Evolutionary conservation across 768 basidiomycete species (phyloP).

Genomic region (Calvatia gigantea): DNA sequence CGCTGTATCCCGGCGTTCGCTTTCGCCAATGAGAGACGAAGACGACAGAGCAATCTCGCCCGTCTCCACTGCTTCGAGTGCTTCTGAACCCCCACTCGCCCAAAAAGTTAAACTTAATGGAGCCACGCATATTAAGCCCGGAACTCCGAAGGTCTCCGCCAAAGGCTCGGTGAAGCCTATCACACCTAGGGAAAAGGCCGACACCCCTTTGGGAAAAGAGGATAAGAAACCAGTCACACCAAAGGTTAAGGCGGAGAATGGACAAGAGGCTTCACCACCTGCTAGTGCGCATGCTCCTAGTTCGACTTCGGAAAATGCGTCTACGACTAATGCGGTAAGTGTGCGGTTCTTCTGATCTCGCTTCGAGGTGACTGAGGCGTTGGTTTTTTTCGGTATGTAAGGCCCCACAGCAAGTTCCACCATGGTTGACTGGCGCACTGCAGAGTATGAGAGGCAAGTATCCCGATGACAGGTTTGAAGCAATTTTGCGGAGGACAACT

Average conservation of each 20-base stretch:
- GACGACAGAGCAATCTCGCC: slow-evolving; percentile 67
- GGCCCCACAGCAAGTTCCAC: slow-evolving; percentile 44
- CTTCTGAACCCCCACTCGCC: slow-evolving; percentile 71
- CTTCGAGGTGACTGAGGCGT: neutral
- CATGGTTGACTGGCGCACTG: slow-evolving; percentile 72
- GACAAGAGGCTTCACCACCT: slow-evolving; percentile 6
- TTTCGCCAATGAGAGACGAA: slow-evolving; percentile 25
- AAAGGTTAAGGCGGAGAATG: slow-evolving; percentile 8
- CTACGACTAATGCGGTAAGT: slow-evolving; percentile 12
- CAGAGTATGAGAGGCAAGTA: slow-evolving; percentile 67
- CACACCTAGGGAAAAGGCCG: slow-evolving; percentile 9
- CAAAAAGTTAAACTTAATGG: slow-evolving; percentile 64
- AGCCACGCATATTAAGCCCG: slow-evolving; percentile 26
- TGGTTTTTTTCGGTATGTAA: neutral
- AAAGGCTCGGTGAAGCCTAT: slow-evolving; percentile 11
- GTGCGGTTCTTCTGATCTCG: neutral
- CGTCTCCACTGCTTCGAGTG: slow-evolving; percentile 69
- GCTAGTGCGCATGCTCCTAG: slow-evolving; percentile 13
- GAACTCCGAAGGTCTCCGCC: slow-evolving; percentile 9
- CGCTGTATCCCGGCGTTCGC: slow-evolving; percentile 28
- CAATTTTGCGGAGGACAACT: slow-evolving; percentile 59
- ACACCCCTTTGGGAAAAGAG: neutral
- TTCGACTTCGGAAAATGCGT: slow-evolving; percentile 19
- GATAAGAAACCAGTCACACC: slow-evolving; percentile 15
- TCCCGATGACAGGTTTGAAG: slow-evolving; percentile 80